Evolutionary conservation across 129 eudicot species (phyloP).

Genomic region (Mikania micrantha): DNA sequence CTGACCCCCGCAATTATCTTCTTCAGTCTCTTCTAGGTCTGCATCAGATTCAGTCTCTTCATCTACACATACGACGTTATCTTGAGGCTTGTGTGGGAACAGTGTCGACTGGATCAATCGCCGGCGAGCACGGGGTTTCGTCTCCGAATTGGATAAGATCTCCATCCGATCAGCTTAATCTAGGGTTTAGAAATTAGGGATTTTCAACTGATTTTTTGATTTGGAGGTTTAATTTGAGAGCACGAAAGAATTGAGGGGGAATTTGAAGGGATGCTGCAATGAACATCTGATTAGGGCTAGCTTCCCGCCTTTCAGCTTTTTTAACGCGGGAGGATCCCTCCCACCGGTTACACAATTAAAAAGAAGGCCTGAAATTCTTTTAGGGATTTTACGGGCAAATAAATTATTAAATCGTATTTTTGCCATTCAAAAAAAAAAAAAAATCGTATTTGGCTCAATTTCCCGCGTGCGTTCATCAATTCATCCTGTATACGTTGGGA

Average conservation of each 20-base stretch:
- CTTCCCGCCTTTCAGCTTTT: slow-evolving; percentile 19
- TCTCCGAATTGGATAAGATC: slow-evolving; percentile 25
- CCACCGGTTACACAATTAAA: background rate
- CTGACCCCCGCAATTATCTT: slow-evolving; percentile 35
- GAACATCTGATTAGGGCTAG: slow-evolving; percentile 12
- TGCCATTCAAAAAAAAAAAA: too few species aligned
- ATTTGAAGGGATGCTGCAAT: slow-evolving; percentile 4
- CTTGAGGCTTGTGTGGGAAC: slow-evolving; percentile 51
- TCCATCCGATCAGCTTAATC: slow-evolving; percentile 42
- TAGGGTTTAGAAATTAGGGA: slow-evolving; percentile 27
- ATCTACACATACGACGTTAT: slow-evolving; percentile 16
- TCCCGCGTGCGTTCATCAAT: background rate
- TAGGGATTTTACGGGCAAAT: too few species aligned
- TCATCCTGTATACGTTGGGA: too few species aligned
- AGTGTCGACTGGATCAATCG: slow-evolving; percentile 70
- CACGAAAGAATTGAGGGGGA: background rate
- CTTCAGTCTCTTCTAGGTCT: slow-evolving; percentile 37
- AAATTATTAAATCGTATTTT: too few species aligned
- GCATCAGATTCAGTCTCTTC: slow-evolving; percentile 30
- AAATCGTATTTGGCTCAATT: background rate
- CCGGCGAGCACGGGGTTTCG: slow-evolving; percentile 44
- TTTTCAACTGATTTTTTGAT: background rate
- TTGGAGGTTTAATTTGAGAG: slow-evolving; percentile 5
- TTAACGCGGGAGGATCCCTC: background rate
- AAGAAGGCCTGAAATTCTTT: background rate